These are phyloP conservation scores for Puccinia horiana DNA, from an alignment of 1,284 basidiomycete species.

Conservation along the genomic window DNA sequence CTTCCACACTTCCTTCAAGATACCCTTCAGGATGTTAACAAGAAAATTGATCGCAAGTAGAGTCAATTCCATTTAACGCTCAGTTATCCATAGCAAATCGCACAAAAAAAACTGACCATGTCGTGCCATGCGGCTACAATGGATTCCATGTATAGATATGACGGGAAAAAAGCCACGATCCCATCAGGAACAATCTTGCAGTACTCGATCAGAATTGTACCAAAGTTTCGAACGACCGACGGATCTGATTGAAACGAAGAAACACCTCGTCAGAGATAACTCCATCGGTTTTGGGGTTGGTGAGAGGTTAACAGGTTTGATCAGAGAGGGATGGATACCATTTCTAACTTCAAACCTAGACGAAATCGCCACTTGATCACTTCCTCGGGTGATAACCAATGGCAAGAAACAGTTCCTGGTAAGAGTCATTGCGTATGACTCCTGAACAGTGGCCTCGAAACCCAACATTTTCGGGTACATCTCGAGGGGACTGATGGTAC, in stretches of 20 bases:
- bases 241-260: constrained; percentile 66
- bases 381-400: constrained; percentile 94
- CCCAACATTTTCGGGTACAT: constrained; percentile 99
- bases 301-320: background rate
- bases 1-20: constrained; percentile 99
- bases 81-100: background rate
- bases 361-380: constrained; percentile 97
- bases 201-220: constrained; percentile 96
- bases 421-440: constrained; percentile 97
- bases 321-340: constrained; percentile 46
- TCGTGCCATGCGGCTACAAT: constrained; percentile 99
- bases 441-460: constrained; percentile 94
- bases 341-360: constrained; percentile 99
- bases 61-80: background rate
- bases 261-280: background rate
- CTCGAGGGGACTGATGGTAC: constrained; percentile 95
- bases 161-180: constrained; percentile 99
- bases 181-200: constrained; percentile 97
- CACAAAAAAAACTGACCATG: constrained; percentile 69
- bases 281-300: background rate
- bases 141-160: constrained; percentile 99
- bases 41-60: background rate
- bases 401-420: constrained; percentile 95
- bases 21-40: constrained; percentile 68
- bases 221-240: constrained; percentile 97